These are phyloP conservation scores for Alisma plantagoaquatica DNA, from an alignment of 106 monocot genomes.

Conservation along the genomic window DNA sequence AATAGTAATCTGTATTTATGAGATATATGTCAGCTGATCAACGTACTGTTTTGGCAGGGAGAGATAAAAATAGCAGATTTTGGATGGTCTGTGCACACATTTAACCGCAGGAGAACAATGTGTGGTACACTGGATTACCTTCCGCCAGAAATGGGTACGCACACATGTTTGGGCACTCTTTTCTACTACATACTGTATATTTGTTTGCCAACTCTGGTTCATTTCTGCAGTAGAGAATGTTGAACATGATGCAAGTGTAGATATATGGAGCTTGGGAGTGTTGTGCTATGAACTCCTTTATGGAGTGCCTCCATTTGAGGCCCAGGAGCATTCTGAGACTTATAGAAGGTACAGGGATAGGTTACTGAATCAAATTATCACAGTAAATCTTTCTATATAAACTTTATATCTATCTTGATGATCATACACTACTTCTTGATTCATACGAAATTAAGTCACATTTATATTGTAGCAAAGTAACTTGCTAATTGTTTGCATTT, in stretches of 20 bases:
- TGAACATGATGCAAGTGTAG: slow-evolving; percentile 93
- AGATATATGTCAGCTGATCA: neutral
- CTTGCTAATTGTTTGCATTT: neutral
- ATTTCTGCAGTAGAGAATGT: slow-evolving; percentile 71
- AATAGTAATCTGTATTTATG: neutral
- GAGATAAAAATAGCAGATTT: slow-evolving; percentile 99
- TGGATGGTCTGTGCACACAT: slow-evolving; percentile 99
- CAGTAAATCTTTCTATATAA: neutral
- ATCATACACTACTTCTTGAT: neutral
- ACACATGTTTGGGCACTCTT: too few species aligned
- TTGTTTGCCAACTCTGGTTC: too few species aligned
- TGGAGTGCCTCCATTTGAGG: slow-evolving; percentile 93
- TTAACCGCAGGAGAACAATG: slow-evolving; percentile 82
- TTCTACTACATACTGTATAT: too few species aligned
- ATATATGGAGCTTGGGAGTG: slow-evolving; percentile 97
- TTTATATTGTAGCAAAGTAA: neutral
- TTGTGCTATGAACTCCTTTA: slow-evolving; percentile 97
- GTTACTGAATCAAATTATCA: too few species aligned
- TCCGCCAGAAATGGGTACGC: slow-evolving; percentile 98
- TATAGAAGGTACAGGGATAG: slow-evolving; percentile 73
- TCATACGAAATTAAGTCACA: neutral
- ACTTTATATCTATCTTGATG: neutral
- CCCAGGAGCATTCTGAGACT: slow-evolving; percentile 94
- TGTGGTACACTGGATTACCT: slow-evolving; percentile 97
- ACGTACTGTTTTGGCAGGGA: slow-evolving; percentile 29